A percentile compares a stretch with the other conserved stretches of the same genome.
Evolutionary conservation across 768 basidiomycete species (phyloP).

Genomic region (Boletus edulis): DNA sequence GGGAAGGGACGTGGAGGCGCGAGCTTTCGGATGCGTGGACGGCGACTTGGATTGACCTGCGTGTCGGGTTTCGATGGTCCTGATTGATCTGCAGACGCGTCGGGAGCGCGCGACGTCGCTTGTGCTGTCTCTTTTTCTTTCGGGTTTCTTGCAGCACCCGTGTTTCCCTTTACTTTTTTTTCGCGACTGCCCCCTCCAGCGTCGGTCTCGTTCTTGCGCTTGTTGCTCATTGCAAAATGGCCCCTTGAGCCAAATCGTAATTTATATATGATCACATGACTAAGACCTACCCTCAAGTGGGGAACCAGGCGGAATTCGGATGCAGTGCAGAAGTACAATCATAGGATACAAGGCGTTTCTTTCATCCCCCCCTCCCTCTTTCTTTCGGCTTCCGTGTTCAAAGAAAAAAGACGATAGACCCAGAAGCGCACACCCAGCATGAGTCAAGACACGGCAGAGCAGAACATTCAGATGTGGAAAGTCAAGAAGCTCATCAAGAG

Average conservation of each 20-base stretch:
- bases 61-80: slow-evolving; percentile 1
- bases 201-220: slow-evolving; percentile 21
- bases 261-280: slow-evolving; percentile 7
- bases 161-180: slow-evolving; percentile 18
- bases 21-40: slow-evolving; percentile 56
- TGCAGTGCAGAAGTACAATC: neutral
- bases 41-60: slow-evolving; percentile 12
- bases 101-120: neutral
- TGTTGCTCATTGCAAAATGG: slow-evolving; percentile 12
- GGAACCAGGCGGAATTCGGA: slow-evolving; percentile 14
- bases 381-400: slow-evolving; percentile 19
- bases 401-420: slow-evolving; percentile 12
- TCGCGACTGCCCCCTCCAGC: neutral
- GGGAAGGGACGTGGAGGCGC: slow-evolving; percentile 74
- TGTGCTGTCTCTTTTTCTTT: slow-evolving; percentile 1
- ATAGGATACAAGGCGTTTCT: neutral
- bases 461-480: slow-evolving; percentile 98
- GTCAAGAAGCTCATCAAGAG: slow-evolving; percentile 99
- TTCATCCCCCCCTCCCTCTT: slow-evolving; percentile 20
- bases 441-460: slow-evolving; percentile 85
- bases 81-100: neutral
- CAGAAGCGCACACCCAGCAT: slow-evolving; percentile 46
- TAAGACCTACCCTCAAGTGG: slow-evolving; percentile 23
- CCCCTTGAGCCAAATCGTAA: neutral
- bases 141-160: neutral